phyloP scores from a whole-genome alignment of 257 asterid genomes.

The Penstemon newberryi region DNA sequence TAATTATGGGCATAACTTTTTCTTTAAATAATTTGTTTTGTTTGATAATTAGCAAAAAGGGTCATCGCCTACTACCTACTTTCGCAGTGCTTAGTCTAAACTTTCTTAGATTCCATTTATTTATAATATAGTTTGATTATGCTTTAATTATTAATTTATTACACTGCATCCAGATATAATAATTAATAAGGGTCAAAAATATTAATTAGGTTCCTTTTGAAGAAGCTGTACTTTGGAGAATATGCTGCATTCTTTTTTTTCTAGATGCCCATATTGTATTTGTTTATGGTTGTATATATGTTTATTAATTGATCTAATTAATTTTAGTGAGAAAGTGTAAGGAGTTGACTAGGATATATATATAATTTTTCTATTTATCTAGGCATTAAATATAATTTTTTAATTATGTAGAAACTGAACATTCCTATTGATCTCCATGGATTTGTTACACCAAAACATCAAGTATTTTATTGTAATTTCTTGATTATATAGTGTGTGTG shows the following conservation, averaged over 20 bases:
- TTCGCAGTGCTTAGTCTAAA: constrained; percentile 10
- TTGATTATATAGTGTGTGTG: too few relatives aligned
- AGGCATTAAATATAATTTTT: too few relatives aligned
- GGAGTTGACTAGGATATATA: constrained; percentile 43
- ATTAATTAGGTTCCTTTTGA: constrained; percentile 23
- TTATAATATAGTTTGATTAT: constrained; percentile 26
- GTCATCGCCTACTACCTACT: constrained; percentile 30
- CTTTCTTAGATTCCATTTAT: constrained; percentile 29
- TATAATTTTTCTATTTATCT: too few relatives aligned
- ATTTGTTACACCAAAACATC: too few relatives aligned
- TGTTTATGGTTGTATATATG: constrained; percentile 16
- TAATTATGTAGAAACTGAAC: too few relatives aligned
- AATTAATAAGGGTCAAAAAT: constrained; percentile 8
- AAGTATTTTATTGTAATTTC: too few relatives aligned
- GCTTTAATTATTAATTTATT: constrained; percentile 13
- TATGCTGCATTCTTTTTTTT: constrained; percentile 26
- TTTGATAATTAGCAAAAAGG: constrained; percentile 14
- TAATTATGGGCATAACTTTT: background rate
- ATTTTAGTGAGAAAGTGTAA: constrained; percentile 27
- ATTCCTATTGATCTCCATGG: too few relatives aligned
- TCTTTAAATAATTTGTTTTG: background rate
- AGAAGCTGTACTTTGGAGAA: constrained; percentile 36
- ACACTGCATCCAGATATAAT: constrained; percentile 15
- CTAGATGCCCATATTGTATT: constrained; percentile 30
- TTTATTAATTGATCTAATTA: constrained; percentile 16